phyloP scores from a whole-genome alignment of 208 protist species.

The Acanthamoeba pearcei region DNA sequence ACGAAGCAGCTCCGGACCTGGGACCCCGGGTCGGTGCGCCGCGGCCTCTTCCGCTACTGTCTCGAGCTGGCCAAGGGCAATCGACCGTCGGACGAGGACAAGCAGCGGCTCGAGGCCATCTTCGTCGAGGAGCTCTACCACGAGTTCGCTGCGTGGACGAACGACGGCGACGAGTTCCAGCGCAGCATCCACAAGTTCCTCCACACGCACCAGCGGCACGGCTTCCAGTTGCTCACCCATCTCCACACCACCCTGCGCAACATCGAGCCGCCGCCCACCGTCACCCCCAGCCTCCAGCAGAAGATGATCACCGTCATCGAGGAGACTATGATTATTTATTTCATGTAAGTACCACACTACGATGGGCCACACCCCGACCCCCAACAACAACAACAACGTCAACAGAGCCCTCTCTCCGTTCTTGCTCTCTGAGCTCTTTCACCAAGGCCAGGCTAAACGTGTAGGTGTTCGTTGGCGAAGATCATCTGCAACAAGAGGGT shows the following conservation, averaged over 20 bases:
- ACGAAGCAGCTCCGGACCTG: constrained; percentile 20
- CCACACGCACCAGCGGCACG: constrained; percentile 17
- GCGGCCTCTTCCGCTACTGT: constrained; percentile 43
- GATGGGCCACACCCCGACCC: not conserved
- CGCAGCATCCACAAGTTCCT: constrained; percentile 15
- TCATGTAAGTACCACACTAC: not conserved
- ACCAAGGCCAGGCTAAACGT: too few relatives aligned
- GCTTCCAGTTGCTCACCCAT: not conserved
- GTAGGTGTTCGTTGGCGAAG: too few relatives aligned
- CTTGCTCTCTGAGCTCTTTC: too few relatives aligned
- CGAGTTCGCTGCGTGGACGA: constrained; percentile 7
- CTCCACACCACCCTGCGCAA: not conserved
- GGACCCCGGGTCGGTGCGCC: constrained; percentile 18
- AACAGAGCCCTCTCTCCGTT: not conserved
- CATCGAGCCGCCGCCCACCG: constrained; percentile 22
- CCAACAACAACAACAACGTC: not conserved
- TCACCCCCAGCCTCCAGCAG: not conserved
- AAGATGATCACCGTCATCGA: constrained; percentile 23
- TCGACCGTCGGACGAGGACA: constrained; percentile 14
- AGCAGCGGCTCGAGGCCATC: constrained; percentile 44
- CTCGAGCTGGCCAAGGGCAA: constrained; percentile 24
- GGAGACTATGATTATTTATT: constrained; percentile 45
- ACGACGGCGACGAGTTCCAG: constrained; percentile 13
- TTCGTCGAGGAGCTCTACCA: constrained; percentile 46
- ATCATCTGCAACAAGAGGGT: too few relatives aligned